A percentile compares a stretch with the other conserved stretches of the same genome.
Evolutionary conservation across 176 grass and related monocot genomes (phyloP).

Genomic region (Otatea glauca): DNA sequence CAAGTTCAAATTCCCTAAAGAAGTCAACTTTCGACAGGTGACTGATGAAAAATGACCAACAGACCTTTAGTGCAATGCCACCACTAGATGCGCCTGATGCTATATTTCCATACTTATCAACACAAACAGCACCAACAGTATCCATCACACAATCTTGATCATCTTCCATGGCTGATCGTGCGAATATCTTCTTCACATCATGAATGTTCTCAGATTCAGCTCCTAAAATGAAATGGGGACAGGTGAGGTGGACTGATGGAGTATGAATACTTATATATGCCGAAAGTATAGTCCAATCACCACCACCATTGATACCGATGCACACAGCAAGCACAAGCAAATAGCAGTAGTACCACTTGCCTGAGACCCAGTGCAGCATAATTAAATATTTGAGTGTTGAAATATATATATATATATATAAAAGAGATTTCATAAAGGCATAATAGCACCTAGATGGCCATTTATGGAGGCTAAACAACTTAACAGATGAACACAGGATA

Average conservation of each 20-base stretch:
- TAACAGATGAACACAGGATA: not conserved
- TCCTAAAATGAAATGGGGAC: conserved; percentile 54
- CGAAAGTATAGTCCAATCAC: not conserved
- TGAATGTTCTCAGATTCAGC: conserved; percentile 38
- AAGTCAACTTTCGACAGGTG: not conserved
- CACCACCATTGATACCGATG: not conserved
- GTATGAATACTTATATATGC: conserved; percentile 4
- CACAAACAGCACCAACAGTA: conserved; percentile 87
- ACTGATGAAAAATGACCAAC: not conserved
- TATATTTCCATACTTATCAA: conserved; percentile 67
- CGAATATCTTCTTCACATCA: conserved; percentile 40
- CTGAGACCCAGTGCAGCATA: not conserved
- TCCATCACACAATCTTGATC: conserved; percentile 74
- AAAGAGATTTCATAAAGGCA: not conserved
- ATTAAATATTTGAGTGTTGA: not conserved
- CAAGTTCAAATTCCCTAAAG: not conserved
- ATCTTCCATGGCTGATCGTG: conserved; percentile 35
- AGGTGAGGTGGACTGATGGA: conserved; percentile 30
- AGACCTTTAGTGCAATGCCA: conserved; percentile 90
- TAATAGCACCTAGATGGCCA: conserved; percentile 3
- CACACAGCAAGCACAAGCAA: not conserved
- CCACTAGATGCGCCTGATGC: conserved; percentile 96
- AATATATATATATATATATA: not conserved
- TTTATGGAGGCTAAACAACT: not conserved
- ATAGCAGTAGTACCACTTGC: conserved; percentile 22